phyloP scores from a whole-genome alignment of 2,329 filamentous ascomycete genomes.

The Claviceps sp. region DNA sequence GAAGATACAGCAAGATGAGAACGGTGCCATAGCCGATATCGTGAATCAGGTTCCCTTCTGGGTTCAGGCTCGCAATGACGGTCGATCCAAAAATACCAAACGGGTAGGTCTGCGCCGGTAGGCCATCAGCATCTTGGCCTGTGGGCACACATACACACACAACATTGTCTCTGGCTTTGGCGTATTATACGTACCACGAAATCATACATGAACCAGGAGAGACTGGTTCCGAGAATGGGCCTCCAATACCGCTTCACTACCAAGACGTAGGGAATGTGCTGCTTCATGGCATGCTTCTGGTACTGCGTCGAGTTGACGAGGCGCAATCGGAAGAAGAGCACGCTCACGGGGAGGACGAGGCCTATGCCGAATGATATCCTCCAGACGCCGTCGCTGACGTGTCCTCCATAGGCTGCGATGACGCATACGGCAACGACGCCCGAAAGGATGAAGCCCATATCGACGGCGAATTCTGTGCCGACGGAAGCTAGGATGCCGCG shows the following conservation, averaged over 20 bases:
- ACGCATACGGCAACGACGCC: constrained; percentile 32
- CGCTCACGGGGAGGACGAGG: constrained; percentile 26
- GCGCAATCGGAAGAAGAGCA: constrained; percentile 41
- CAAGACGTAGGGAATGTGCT: constrained; percentile 13
- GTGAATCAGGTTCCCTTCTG: constrained; percentile 9
- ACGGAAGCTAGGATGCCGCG: constrained; percentile 22
- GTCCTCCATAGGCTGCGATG: constrained; percentile 16
- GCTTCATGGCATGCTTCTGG: constrained; percentile 14
- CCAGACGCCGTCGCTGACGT: constrained; percentile 20
- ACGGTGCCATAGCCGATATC: constrained; percentile 13
- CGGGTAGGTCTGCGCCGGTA: constrained; percentile 10
- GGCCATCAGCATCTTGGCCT: neutral
- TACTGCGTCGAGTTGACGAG: constrained; percentile 34
- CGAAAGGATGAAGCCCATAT: constrained; percentile 22
- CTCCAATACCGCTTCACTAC: constrained; percentile 25
- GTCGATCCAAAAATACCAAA: constrained; percentile 14
- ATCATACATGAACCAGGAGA: constrained; percentile 34
- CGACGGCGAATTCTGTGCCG: constrained; percentile 21
- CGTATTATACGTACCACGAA: constrained; percentile 7
- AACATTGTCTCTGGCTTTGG: no score
- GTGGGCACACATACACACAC: no score
- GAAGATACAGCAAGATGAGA: constrained; percentile 10
- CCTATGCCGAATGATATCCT: constrained; percentile 20
- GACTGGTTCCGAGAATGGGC: constrained; percentile 35
- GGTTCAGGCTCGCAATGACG: constrained; percentile 11